Conservation (phyloP, 352 stramenopile species). For the Phytophthora parvispora region DNA sequence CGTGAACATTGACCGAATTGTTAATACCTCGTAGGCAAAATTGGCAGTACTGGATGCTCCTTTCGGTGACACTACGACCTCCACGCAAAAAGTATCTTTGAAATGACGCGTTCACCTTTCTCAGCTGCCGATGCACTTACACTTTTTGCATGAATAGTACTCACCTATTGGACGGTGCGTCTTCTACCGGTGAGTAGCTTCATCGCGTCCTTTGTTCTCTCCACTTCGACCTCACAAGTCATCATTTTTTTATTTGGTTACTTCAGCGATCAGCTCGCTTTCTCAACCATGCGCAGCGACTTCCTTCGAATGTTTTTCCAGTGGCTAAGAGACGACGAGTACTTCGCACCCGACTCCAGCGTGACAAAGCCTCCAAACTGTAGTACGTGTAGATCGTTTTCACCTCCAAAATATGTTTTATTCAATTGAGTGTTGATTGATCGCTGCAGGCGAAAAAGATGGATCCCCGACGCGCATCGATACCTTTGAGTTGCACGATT, state of each 20-base stretch:
- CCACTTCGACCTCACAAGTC: background rate
- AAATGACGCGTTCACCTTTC: background rate
- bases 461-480: constrained; percentile 12
- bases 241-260: background rate
- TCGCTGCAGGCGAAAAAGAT: constrained; percentile 4
- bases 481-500: constrained; percentile 47
- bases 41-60: constrained; percentile 29
- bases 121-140: background rate
- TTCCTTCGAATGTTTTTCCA: constrained; percentile 41
- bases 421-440: background rate
- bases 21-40: constrained; percentile 20
- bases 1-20: too few relatives aligned
- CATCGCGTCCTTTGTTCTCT: background rate
- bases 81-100: constrained; percentile 12
- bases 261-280: constrained; percentile 36
- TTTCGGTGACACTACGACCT: constrained; percentile 5
- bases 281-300: constrained; percentile 46
- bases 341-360: constrained; percentile 15
- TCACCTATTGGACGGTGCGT: constrained; percentile 25
- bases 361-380: background rate
- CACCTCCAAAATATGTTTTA: background rate
- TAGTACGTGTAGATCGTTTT: background rate
- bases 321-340: constrained; percentile 34
- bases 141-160: constrained; percentile 13
- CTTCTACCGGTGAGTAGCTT: constrained; percentile 33